Percentiles rank a stretch among this genome's conserved stretches.
These are phyloP conservation scores for Endocladia muricata DNA, from an alignment of 31 red algal genomes.

Conservation along the genomic window DNA sequence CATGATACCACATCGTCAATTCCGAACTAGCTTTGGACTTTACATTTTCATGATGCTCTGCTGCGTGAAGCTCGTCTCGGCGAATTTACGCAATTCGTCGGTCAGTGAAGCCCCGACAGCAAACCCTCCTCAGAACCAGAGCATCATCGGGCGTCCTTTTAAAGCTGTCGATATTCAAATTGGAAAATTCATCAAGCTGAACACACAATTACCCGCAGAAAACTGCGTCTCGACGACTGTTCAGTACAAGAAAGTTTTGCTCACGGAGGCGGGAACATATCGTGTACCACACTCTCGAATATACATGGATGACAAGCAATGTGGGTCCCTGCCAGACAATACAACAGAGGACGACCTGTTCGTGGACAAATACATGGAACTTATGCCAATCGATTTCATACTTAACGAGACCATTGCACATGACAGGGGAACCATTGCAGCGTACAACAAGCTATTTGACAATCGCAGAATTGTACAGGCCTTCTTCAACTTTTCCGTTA, in stretches of 20 bases:
- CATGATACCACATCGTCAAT: background rate
- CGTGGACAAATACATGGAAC: slow-evolving; percentile 39
- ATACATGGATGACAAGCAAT: slow-evolving; percentile 27
- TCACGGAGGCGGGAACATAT: slow-evolving; percentile 26
- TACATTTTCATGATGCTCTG: background rate
- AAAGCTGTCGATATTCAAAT: slow-evolving; percentile 20
- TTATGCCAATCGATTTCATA: slow-evolving; percentile 23
- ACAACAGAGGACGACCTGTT: slow-evolving; percentile 34
- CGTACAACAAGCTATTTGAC: slow-evolving; percentile 7
- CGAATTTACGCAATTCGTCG: too few species aligned
- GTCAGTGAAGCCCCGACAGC: background rate
- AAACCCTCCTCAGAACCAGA: background rate
- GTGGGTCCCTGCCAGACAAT: slow-evolving; percentile 19
- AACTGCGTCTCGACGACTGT: slow-evolving; percentile 15
- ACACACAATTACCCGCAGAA: slow-evolving; percentile 2
- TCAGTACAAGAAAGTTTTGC: slow-evolving; percentile 28
- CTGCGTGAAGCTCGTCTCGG: background rate
- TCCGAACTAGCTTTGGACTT: background rate
- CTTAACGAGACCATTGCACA: slow-evolving; percentile 22
- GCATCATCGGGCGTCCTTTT: background rate
- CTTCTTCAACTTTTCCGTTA: slow-evolving; percentile 34
- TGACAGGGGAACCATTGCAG: slow-evolving; percentile 2
- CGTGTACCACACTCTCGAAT: slow-evolving; percentile 46
- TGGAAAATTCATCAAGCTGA: slow-evolving; percentile 1
- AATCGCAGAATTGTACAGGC: background rate